phyloP scores from a whole-genome alignment of 2,329 filamentous ascomycete genomes.

The Mycosphaerella arachidis region DNA sequence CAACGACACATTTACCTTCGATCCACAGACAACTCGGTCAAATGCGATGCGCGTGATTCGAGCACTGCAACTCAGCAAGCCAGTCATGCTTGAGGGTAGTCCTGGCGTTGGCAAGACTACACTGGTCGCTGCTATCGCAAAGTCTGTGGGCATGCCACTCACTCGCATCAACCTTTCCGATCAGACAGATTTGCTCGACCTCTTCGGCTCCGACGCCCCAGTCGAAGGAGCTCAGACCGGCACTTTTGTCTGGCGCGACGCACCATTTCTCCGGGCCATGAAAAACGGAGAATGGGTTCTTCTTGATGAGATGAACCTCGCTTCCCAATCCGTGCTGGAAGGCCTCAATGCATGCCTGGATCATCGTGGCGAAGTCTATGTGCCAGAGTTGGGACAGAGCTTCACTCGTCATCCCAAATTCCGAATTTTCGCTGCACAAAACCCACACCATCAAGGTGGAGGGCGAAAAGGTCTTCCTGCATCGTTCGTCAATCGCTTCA shows the following conservation, averaged over 20 bases:
- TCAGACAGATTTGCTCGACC: constrained; percentile 94
- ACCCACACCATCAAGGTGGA: constrained; percentile 94
- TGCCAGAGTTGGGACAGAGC: constrained; percentile 89
- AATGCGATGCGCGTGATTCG: constrained; percentile 90
- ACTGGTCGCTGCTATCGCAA: constrained; percentile 77
- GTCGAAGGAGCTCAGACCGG: constrained; percentile 88
- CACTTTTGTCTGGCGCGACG: constrained; percentile 91
- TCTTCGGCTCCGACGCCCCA: constrained; percentile 94
- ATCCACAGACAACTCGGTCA: constrained; percentile 80
- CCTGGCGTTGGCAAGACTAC: constrained; percentile 99
- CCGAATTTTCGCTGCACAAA: constrained; percentile 93
- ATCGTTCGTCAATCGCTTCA: constrained; percentile 97
- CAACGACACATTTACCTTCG: constrained; percentile 62
- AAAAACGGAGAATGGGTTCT: constrained; percentile 95
- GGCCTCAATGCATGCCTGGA: constrained; percentile 95
- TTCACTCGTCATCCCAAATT: constrained; percentile 88
- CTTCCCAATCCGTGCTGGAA: constrained; percentile 93
- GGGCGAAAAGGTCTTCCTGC: constrained; percentile 90
- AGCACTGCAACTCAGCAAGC: constrained; percentile 82
- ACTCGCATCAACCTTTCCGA: constrained; percentile 96
- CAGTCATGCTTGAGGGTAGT: constrained; percentile 89
- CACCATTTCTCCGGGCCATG: constrained; percentile 93
- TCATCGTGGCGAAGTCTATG: constrained; percentile 90
- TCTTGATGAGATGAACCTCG: constrained; percentile 97
- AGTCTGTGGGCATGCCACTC: constrained; percentile 72